These are phyloP conservation scores for Dryadomyces quercivorus DNA, from an alignment of 2,329 filamentous ascomycete genomes.

Conservation along the genomic window DNA sequence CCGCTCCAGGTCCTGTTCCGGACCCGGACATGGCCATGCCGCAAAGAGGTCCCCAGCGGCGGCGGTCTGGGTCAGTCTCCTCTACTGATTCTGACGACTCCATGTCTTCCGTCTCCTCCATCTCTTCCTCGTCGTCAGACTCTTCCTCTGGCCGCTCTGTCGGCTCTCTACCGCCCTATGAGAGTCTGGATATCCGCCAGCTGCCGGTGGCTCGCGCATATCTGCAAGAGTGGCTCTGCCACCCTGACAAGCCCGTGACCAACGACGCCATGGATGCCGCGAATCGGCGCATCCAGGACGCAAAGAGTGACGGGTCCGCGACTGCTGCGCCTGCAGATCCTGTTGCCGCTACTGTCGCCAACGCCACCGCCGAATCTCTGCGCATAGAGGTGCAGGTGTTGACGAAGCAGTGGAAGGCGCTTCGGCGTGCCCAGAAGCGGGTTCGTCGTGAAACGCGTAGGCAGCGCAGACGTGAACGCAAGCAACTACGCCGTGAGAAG, in stretches of 20 bases:
- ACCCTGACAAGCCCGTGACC: slow-evolving; percentile 36
- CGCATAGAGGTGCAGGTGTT: slow-evolving; percentile 32
- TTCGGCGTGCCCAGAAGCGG: slow-evolving; percentile 24
- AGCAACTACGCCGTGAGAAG: not conserved
- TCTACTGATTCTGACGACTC: not conserved
- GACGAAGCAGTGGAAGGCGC: slow-evolving; percentile 28
- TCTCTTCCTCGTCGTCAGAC: slow-evolving; percentile 1
- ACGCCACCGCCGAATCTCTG: slow-evolving; percentile 20
- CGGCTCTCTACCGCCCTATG: slow-evolving; percentile 41
- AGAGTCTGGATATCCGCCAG: slow-evolving; percentile 35
- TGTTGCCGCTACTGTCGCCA: no score
- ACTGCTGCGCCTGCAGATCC: not conserved
- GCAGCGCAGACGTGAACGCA: slow-evolving; percentile 12
- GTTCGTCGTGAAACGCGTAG: slow-evolving; percentile 19
- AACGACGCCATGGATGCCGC: slow-evolving; percentile 29
- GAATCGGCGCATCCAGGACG: slow-evolving; percentile 7
- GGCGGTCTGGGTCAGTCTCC: slow-evolving; percentile 2
- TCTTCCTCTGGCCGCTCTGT: slow-evolving; percentile 26
- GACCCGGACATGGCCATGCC: no score
- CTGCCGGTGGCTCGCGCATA: slow-evolving; percentile 31
- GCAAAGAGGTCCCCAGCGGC: not conserved
- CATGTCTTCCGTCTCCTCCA: not conserved
- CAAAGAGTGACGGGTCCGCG: no score
- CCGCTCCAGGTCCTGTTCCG: not conserved
- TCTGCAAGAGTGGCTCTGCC: slow-evolving; percentile 35